phyloP scores from a whole-genome alignment of 2,329 filamentous ascomycete species.

The Aspergillus floridensis region DNA sequence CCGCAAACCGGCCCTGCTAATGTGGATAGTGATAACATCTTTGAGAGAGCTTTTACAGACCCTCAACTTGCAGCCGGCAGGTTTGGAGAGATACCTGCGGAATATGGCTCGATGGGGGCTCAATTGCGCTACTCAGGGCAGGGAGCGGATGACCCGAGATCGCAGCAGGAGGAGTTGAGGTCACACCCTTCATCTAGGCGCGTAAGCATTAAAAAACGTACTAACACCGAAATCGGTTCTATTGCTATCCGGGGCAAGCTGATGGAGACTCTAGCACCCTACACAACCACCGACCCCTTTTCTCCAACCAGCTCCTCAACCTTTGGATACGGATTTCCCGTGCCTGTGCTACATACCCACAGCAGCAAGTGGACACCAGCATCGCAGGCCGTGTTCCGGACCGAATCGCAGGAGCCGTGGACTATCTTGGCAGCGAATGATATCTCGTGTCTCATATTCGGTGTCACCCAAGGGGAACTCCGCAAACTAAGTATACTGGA shows the following conservation, averaged over 20 bases:
- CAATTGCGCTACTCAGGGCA: slow-evolving; percentile 29
- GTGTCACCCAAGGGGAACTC: slow-evolving; percentile 95
- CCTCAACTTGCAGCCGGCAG: slow-evolving; percentile 20
- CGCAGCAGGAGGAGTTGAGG: slow-evolving; percentile 31
- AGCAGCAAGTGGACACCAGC: slow-evolving; percentile 86
- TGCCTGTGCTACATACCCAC: slow-evolving; percentile 73
- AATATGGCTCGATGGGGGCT: slow-evolving; percentile 22
- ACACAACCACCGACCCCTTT: slow-evolving; percentile 55
- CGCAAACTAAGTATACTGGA: slow-evolving; percentile 92
- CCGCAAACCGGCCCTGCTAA: slow-evolving; percentile 79
- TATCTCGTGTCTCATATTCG: slow-evolving; percentile 93
- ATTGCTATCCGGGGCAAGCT: slow-evolving; percentile 77
- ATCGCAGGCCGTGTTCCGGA: slow-evolving; percentile 95
- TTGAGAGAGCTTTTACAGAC: slow-evolving; percentile 74
- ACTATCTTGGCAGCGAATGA: slow-evolving; percentile 97
- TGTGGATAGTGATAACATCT: slow-evolving; percentile 71
- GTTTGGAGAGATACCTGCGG: slow-evolving; percentile 20
- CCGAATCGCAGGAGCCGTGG: slow-evolving; percentile 85
- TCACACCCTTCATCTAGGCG: slow-evolving; percentile 57
- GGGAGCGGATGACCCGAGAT: slow-evolving; percentile 31
- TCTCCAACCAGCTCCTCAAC: slow-evolving; percentile 36
- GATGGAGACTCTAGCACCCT: slow-evolving; percentile 81
- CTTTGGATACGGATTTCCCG: slow-evolving; percentile 39
- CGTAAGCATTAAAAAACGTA: slow-evolving; percentile 77
- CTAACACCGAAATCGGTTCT: slow-evolving; percentile 78